These are phyloP conservation scores for Kwoniella mangroviensis DNA, from an alignment of 768 basidiomycete species.

Conservation along the genomic window DNA sequence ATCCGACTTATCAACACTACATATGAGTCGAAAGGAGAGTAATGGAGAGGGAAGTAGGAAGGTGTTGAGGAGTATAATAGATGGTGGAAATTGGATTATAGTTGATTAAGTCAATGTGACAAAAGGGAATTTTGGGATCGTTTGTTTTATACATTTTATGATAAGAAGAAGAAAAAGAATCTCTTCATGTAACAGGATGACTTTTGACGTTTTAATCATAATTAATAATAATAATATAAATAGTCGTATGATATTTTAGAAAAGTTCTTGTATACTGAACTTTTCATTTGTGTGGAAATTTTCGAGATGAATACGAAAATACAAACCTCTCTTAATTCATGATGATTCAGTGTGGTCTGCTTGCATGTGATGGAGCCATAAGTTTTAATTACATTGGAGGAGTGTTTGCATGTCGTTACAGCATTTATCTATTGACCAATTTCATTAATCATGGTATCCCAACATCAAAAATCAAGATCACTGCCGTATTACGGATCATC, in stretches of 20 bases:
- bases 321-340: not conserved
- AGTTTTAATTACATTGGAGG: too few species aligned
- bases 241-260: not conserved
- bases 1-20: not conserved
- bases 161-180: not conserved
- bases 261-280: not conserved
- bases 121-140: slow-evolving; percentile 5
- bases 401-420: not conserved
- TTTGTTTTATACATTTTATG: not conserved
- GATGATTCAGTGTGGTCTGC: not conserved
- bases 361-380: not conserved
- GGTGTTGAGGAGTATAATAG: slow-evolving; percentile 21
- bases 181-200: not conserved
- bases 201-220: slow-evolving; percentile 3
- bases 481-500: not conserved
- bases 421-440: not conserved
- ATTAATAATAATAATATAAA: not conserved
- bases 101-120: not conserved
- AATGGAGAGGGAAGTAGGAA: slow-evolving; percentile 3
- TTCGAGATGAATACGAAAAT: not conserved
- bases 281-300: not conserved
- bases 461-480: too few species aligned
- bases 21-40: slow-evolving; percentile 2
- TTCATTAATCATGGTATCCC: too few species aligned
- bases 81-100: slow-evolving; percentile 25